Evolutionary conservation across 495 filamentous ascomycete species (phyloP).

Genomic region (Endocarpon pusillum): DNA sequence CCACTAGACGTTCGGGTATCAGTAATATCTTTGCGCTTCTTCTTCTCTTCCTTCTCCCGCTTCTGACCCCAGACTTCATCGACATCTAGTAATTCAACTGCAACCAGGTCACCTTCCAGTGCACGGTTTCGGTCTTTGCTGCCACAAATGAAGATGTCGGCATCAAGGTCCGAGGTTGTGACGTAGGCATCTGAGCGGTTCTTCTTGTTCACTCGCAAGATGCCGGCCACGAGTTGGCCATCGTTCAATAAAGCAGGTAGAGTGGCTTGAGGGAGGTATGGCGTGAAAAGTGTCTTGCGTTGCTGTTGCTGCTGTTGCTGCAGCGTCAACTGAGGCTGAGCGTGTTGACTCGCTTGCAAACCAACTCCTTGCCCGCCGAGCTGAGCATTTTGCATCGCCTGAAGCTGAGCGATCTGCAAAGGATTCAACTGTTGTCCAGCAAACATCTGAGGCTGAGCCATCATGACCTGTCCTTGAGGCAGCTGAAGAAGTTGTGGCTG

Average conservation of each 20-base stretch:
- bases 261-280: conserved; percentile 90
- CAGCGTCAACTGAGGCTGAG: conserved; percentile 38
- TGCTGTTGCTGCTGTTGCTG: conserved; percentile 74
- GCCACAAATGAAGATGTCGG: conserved; percentile 98
- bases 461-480: conserved; percentile 65
- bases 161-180: conserved; percentile 82
- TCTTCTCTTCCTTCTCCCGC: conserved; percentile 98
- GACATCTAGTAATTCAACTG: conserved; percentile 89
- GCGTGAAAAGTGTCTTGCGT: conserved; percentile 95
- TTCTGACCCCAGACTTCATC: conserved; percentile 98
- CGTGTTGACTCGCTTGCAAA: conserved; percentile 61
- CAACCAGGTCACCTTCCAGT: conserved; percentile 87
- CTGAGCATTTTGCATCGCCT: conserved; percentile 74
- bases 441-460: conserved; percentile 57
- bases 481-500: conserved; percentile 84
- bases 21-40: conserved; percentile 97
- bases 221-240: conserved; percentile 87
- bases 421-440: conserved; percentile 73
- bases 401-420: conserved; percentile 78
- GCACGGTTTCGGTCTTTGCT: conserved; percentile 97
- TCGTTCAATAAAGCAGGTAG: conserved; percentile 80
- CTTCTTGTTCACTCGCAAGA: conserved; percentile 97
- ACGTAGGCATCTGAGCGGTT: conserved; percentile 97
- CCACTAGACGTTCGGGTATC: conserved; percentile 65
- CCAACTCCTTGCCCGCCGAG: conserved; percentile 57